These are phyloP conservation scores for Ophiostoma piceae DNA, from an alignment of 2,329 filamentous ascomycete genomes.

Conservation along the genomic window DNA sequence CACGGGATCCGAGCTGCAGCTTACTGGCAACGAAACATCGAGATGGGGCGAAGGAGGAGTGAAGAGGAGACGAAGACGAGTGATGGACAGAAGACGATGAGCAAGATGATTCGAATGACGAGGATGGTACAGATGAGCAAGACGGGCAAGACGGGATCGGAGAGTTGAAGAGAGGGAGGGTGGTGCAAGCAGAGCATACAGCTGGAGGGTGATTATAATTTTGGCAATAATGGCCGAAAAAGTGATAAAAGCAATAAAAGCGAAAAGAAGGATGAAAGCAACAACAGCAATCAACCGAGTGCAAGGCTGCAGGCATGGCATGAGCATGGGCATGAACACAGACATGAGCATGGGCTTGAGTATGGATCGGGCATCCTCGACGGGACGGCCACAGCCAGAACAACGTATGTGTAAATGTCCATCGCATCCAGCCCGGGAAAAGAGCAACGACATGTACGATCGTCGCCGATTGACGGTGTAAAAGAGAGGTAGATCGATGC, in stretches of 20 bases:
- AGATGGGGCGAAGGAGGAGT: conserved; percentile 8
- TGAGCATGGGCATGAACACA: background rate
- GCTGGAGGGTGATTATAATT: background rate
- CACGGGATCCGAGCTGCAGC: background rate
- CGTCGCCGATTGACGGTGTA: background rate
- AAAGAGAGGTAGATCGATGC: background rate
- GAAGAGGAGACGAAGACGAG: background rate
- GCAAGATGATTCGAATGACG: background rate
- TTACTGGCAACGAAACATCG: background rate
- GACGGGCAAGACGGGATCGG: background rate
- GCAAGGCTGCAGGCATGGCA: background rate
- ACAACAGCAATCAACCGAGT: background rate
- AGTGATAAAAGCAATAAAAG: background rate
- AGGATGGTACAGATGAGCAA: background rate
- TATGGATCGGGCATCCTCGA: background rate
- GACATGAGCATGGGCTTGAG: background rate
- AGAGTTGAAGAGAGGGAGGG: background rate
- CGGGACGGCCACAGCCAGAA: background rate
- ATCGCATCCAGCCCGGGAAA: background rate
- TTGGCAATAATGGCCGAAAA: background rate
- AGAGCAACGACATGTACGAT: background rate
- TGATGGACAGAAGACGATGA: background rate
- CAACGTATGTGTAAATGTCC: background rate
- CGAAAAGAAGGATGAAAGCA: background rate
- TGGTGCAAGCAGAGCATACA: background rate